Percentiles rank a stretch among this genome's conserved stretches.
Evolutionary conservation across 2,329 filamentous ascomycete species (phyloP).

Genomic region (Stylonectria norvegica): DNA sequence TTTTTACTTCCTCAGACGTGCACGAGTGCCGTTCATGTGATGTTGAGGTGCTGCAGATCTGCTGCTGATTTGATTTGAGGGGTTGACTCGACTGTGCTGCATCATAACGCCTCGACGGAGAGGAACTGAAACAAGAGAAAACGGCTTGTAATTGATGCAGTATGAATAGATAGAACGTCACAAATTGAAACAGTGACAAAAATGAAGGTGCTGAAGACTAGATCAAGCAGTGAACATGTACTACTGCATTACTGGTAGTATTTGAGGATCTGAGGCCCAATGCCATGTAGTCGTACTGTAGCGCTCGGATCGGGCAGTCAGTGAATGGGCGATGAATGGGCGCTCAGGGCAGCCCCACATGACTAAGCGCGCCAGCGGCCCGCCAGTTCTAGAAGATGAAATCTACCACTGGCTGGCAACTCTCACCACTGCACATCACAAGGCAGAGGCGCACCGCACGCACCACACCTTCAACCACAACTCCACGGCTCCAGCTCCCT

Average conservation of each 20-base stretch:
- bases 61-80: no score
- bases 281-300: no score
- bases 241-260: no score
- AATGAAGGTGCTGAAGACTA: no score
- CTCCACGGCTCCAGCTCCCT: constrained; percentile 12
- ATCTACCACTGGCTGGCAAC: constrained; percentile 33
- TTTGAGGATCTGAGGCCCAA: no score
- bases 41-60: no score
- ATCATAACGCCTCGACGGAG: constrained; percentile 48
- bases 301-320: not conserved
- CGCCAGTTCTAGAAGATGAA: constrained; percentile 26
- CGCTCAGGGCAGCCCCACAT: not conserved
- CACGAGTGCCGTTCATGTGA: no score
- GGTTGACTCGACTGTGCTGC: no score
- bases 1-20: no score
- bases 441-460: constrained; percentile 19
- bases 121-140: constrained; percentile 35
- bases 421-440: constrained; percentile 38
- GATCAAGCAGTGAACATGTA: no score
- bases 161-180: constrained; percentile 6
- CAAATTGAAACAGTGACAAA: constrained; percentile 6
- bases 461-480: no score
- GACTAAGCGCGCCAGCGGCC: not conserved
- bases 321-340: not conserved
- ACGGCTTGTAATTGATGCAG: constrained; percentile 26